Percentiles rank a stretch among this genome's conserved stretches.
Conservation (phyloP, 169 alveolate genomes). For the Plasmodium vivax region DNA sequence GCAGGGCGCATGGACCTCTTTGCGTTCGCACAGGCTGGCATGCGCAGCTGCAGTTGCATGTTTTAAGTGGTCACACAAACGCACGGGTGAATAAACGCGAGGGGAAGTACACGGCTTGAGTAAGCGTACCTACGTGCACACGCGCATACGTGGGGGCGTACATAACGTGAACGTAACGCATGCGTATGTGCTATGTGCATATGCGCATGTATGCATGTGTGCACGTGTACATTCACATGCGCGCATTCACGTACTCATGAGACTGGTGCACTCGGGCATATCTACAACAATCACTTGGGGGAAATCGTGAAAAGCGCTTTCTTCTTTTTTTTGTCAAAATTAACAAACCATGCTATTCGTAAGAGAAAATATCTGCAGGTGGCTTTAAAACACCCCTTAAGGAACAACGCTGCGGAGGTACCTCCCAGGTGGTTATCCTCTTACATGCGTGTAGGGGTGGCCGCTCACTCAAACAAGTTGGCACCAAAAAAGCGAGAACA, state of each 20-base stretch:
- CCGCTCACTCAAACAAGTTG: background rate
- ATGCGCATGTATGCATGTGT: background rate
- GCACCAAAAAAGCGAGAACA: background rate
- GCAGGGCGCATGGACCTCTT: background rate
- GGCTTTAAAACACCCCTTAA: background rate
- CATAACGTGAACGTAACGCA: background rate
- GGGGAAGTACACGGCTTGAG: background rate
- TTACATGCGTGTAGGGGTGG: background rate
- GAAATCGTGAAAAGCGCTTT: background rate
- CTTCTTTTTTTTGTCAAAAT: background rate
- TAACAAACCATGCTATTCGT: background rate
- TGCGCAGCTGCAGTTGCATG: background rate
- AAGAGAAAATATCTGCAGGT: background rate
- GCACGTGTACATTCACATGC: background rate
- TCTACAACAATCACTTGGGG: background rate
- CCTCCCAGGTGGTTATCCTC: background rate
- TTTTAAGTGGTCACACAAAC: background rate
- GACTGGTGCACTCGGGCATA: background rate
- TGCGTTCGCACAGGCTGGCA: background rate
- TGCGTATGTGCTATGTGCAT: background rate
- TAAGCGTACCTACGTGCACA: background rate
- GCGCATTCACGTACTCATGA: background rate
- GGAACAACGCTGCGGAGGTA: background rate
- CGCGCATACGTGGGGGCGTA: background rate
- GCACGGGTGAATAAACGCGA: conserved; percentile 2